A percentile compares a stretch with the other conserved stretches of the same genome.
phyloP scores from a whole-genome alignment of 495 filamentous ascomycete species.

The Podospora bellae-mahoneyi region DNA sequence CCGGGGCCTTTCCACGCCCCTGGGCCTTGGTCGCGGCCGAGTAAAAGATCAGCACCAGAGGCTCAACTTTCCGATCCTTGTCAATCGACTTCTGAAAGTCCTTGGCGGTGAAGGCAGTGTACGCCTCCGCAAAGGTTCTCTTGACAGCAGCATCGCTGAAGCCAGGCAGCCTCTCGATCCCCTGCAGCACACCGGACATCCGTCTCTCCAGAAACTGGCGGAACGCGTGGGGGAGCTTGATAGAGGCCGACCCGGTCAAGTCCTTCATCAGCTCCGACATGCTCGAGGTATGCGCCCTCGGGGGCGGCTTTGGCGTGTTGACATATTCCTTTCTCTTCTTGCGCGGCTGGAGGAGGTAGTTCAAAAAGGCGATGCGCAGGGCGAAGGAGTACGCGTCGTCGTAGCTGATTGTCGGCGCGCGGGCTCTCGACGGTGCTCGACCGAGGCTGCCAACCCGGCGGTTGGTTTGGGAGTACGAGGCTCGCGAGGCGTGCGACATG shows the following conservation, averaged over 20 bases:
- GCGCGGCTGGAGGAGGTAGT: conserved; percentile 89
- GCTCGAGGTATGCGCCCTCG: conserved; percentile 62
- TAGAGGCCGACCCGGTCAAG: conserved; percentile 38
- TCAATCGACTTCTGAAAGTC: conserved; percentile 83
- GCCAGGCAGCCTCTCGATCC: conserved; percentile 60
- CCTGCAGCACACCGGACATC: conserved; percentile 76
- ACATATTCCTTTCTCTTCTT: conserved; percentile 83
- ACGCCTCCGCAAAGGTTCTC: conserved; percentile 86
- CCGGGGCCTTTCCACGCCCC: conserved; percentile 69
- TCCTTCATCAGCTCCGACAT: conserved; percentile 66
- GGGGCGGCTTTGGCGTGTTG: conserved; percentile 55
- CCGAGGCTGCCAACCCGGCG: conserved; percentile 47
- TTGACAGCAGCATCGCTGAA: conserved; percentile 86
- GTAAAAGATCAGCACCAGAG: conserved; percentile 89
- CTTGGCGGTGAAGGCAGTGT: conserved; percentile 64
- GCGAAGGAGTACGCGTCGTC: conserved; percentile 86
- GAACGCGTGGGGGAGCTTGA: conserved; percentile 50
- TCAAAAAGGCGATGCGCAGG: conserved; percentile 85
- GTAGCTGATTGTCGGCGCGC: conserved; percentile 44
- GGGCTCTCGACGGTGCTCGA: conserved; percentile 37
- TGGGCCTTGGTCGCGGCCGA: conserved; percentile 70
- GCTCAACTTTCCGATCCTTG: conserved; percentile 90
- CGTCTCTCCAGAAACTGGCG: conserved; percentile 74
- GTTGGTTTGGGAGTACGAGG: conserved; percentile 33
- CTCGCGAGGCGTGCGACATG: conserved; percentile 47